These are phyloP conservation scores for Plasmodium vinckei DNA, from an alignment of 169 alveolate species.

Conservation along the genomic window DNA sequence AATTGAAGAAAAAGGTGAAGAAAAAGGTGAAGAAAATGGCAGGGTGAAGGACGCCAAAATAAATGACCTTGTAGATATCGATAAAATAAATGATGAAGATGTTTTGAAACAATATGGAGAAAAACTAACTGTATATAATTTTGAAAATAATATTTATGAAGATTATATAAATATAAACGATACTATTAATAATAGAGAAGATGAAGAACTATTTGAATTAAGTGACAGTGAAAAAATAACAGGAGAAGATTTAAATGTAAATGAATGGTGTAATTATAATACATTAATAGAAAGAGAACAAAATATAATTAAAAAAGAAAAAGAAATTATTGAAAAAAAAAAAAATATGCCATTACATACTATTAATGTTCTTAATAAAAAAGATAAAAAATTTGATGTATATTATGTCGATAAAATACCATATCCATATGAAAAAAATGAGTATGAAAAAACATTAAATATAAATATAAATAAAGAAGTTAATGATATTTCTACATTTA, in stretches of 20 bases:
- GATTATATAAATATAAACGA: constrained; percentile 14
- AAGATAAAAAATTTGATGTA: constrained; percentile 50
- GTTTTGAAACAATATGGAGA: constrained; percentile 10
- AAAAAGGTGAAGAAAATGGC: background rate
- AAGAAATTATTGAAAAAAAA: constrained; percentile 48
- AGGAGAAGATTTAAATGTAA: constrained; percentile 4
- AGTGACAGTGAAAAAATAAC: constrained; percentile 48
- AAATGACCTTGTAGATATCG: background rate
- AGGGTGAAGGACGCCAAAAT: background rate
- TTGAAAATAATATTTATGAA: constrained; percentile 36
- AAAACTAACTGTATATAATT: constrained; percentile 28
- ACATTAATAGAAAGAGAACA: constrained; percentile 46
- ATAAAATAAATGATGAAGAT: background rate
- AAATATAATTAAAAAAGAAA: constrained; percentile 32
- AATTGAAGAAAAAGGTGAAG: background rate
- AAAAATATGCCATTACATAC: constrained; percentile 64
- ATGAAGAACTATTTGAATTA: constrained; percentile 36
- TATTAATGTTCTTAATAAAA: constrained; percentile 15
- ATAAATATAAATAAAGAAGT: constrained; percentile 56
- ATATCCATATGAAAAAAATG: constrained; percentile 23
- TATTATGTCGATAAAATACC: constrained; percentile 60
- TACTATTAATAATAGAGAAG: constrained; percentile 4
- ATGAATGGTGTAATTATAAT: constrained; percentile 64
- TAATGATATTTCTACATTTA: constrained; percentile 22
- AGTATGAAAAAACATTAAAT: constrained; percentile 46